Conservation (phyloP, 768 basidiomycete species). For the Gelatoporia subvermispora region DNA sequence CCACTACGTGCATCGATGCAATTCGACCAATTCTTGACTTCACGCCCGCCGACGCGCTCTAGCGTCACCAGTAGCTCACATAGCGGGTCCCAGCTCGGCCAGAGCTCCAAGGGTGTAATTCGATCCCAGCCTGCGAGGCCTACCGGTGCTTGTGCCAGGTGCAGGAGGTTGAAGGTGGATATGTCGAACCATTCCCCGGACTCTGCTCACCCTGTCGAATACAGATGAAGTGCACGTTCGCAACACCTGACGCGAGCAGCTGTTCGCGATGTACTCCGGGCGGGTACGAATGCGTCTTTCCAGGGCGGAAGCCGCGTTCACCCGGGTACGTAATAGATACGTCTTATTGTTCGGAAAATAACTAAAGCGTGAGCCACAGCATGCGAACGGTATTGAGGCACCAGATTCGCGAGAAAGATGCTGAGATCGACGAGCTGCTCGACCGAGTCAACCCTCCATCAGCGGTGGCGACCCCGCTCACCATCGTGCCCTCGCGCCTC, state of each 20-base stretch:
- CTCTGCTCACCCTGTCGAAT: not conserved
- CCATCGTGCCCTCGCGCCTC: conserved; percentile 23
- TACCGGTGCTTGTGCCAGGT: conserved; percentile 22
- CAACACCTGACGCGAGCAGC: conserved; percentile 10
- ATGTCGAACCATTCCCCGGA: no score
- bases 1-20: no score
- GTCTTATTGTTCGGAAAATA: not conserved
- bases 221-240: conserved; percentile 25
- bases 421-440: conserved; percentile 22
- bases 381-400: conserved; percentile 26
- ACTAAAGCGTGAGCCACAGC: conserved; percentile 9
- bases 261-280: conserved; percentile 23
- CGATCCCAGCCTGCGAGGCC: conserved; percentile 3
- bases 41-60: not conserved
- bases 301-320: conserved; percentile 28
- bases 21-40: no score
- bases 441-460: conserved; percentile 21
- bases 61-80: not conserved
- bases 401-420: conserved; percentile 29
- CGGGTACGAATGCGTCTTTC: conserved; percentile 25
- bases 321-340: conserved; percentile 20
- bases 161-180: conserved; percentile 22
- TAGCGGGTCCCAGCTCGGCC: conserved; percentile 1
- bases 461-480: conserved; percentile 24
- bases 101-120: no score